phyloP scores from a whole-genome alignment of 2,329 filamentous ascomycete genomes.

The Dothideomycetes sp. region DNA sequence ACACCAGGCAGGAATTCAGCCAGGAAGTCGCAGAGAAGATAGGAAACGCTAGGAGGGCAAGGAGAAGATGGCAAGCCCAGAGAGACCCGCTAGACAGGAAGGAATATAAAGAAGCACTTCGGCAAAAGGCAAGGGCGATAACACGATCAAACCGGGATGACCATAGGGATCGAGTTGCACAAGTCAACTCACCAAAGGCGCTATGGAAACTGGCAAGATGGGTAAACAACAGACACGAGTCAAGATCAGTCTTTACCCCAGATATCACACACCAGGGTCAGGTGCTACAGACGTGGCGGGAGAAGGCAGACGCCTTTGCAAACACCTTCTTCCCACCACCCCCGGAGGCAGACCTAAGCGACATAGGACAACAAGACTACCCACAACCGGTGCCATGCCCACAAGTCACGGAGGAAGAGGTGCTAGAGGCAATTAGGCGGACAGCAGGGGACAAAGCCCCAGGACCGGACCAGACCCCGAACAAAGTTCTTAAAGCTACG shows the following conservation, averaged over 20 bases:
- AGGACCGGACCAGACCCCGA: conserved; percentile 9
- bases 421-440: conserved; percentile 8
- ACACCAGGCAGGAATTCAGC: background rate
- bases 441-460: conserved; percentile 5
- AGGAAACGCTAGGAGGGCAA: background rate
- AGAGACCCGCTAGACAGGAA: too few relatives aligned
- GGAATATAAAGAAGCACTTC: background rate
- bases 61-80: background rate
- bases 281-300: background rate
- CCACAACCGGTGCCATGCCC: conserved; percentile 1
- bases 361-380: conserved; percentile 5
- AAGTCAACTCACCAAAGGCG: background rate
- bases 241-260: background rate
- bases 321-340: conserved; percentile 8
- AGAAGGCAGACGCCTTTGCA: conserved; percentile 7
- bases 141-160: background rate
- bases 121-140: background rate
- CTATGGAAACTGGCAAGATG: conserved; percentile 1
- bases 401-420: conserved; percentile 11
- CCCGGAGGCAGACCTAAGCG: conserved; percentile 9
- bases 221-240: background rate
- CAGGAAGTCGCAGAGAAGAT: background rate
- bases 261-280: background rate
- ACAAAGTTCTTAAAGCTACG: conserved; percentile 9
- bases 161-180: background rate